Base-by-base conservation (phyloP, 2,329 filamentous ascomycete species). In the Ceratocystis ficicola region DNA sequence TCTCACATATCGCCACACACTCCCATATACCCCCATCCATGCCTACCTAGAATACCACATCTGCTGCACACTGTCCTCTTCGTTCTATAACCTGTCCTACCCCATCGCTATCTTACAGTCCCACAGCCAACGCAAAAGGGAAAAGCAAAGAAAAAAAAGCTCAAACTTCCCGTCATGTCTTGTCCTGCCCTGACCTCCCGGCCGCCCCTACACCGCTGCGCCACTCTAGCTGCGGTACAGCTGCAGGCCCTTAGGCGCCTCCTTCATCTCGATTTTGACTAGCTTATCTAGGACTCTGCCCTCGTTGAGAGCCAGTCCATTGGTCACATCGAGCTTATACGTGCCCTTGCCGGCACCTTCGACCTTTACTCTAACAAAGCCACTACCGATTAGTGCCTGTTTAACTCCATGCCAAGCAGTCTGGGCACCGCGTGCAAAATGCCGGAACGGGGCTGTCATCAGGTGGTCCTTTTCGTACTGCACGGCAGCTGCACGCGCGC, bases 261-360 rank as follows among this genome's bases (percentile, higher is more conserved):
- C 64, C 57, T 60, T 59, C 22, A 57, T 36, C 44, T 64, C 63
- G 63, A 69, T 63, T 59, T 64, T 69, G 41, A 82, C 77, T 48
- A 87, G 71, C 69, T 80, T 77, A 73, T 86, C 84, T 64, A 87
- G 72, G 2, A 81, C 81, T 65, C 76, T 77, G 55, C 85, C 85
- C 3, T 80, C 76, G 50, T 86, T 84, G 62, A 85, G 76, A 25
- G 81, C 81, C 75, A 82, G 85, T 0, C 81, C 83, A 48, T 78
- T 78, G 2, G 76, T 76, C 17, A 85, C 76, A 69, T 86, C 84
- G 25, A 86, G 72, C 75, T 84, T 86, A 72, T 82, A 84, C 64
- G 74, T 73, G 44, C 75, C 72, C 20, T 76, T 78, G 10, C 79
- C 74, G 25, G 57, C 52, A 17, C 41, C 64, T 61, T 62, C 52